Conservation (phyloP, 306 rosid genomes). For the Begonia loranthoides region DNA sequence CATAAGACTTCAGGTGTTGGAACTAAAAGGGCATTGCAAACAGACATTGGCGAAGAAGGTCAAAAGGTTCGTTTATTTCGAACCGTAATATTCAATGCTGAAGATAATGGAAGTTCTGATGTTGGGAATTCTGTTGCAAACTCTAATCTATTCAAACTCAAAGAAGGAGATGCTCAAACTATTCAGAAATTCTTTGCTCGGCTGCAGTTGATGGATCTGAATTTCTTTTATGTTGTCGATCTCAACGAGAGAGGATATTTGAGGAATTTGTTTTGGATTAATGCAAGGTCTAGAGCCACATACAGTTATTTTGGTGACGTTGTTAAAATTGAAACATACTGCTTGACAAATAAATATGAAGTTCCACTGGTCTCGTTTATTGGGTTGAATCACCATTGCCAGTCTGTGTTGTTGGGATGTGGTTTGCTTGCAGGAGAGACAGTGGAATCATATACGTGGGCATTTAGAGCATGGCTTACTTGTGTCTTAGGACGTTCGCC, state of each 20-base stretch:
- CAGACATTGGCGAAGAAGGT: slow-evolving; percentile 34
- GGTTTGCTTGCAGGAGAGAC: slow-evolving; percentile 49
- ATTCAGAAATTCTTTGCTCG: slow-evolving; percentile 32
- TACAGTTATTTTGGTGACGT: slow-evolving; percentile 50
- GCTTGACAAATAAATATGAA: slow-evolving; percentile 33
- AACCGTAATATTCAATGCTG: slow-evolving; percentile 37
- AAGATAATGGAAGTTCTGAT: slow-evolving; percentile 20
- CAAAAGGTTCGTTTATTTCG: slow-evolving; percentile 44
- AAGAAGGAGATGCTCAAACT: slow-evolving; percentile 47
- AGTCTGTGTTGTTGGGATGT: slow-evolving; percentile 53
- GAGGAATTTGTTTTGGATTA: slow-evolving; percentile 63
- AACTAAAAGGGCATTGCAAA: slow-evolving; percentile 39
- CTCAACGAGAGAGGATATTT: slow-evolving; percentile 54
- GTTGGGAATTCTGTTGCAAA: slow-evolving; percentile 16
- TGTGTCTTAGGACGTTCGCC: slow-evolving; percentile 62
- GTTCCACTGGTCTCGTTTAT: slow-evolving; percentile 52
- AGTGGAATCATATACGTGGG: slow-evolving; percentile 57
- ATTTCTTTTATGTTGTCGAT: slow-evolving; percentile 54
- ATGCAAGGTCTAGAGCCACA: slow-evolving; percentile 35
- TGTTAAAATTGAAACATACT: slow-evolving; percentile 35
- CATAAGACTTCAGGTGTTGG: slow-evolving; percentile 41
- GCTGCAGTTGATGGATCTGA: slow-evolving; percentile 37
- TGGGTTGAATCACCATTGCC: slow-evolving; percentile 62
- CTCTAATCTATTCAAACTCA: slow-evolving; percentile 41
- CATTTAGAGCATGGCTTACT: slow-evolving; percentile 65